These are phyloP conservation scores for Cyberlindnera samutprakarnensis DNA, from an alignment of 805 yeast genomes.

Conservation along the genomic window DNA sequence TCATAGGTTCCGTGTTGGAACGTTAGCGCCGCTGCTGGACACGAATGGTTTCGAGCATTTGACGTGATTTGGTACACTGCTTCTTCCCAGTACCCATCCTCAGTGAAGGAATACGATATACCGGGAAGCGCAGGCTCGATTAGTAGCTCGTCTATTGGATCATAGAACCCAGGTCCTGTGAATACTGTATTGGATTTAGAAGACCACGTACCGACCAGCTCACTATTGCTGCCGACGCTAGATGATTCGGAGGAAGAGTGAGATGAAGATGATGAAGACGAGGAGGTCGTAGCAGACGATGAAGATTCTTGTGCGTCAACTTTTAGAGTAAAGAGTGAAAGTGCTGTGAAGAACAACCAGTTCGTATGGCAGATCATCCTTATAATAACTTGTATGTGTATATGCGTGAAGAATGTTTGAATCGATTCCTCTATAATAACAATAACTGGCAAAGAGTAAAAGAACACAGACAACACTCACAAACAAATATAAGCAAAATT, in stretches of 20 bases:
- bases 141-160: slow-evolving; percentile 89
- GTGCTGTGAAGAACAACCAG: neutral
- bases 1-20: slow-evolving; percentile 87
- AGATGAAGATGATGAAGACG: no score
- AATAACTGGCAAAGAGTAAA: no score
- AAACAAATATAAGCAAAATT: no score
- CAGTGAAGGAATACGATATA: slow-evolving; percentile 84
- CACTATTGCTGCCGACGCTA: slow-evolving; percentile 2
- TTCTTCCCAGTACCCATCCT: slow-evolving; percentile 86
- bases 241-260: no score
- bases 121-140: slow-evolving; percentile 97
- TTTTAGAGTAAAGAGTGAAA: neutral
- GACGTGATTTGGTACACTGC: slow-evolving; percentile 75
- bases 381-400: no score
- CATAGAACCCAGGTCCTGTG: slow-evolving; percentile 95
- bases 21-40: slow-evolving; percentile 76
- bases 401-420: no score
- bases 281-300: no score
- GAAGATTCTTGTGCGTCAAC: neutral
- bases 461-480: no score
- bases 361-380: no score
- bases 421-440: no score
- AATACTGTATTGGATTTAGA: slow-evolving; percentile 90
- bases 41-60: slow-evolving; percentile 67
- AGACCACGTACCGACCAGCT: slow-evolving; percentile 86